These are phyloP conservation scores for Pestalotiopsis sp. DNA, from an alignment of 2,329 filamentous ascomycete species.

Conservation along the genomic window DNA sequence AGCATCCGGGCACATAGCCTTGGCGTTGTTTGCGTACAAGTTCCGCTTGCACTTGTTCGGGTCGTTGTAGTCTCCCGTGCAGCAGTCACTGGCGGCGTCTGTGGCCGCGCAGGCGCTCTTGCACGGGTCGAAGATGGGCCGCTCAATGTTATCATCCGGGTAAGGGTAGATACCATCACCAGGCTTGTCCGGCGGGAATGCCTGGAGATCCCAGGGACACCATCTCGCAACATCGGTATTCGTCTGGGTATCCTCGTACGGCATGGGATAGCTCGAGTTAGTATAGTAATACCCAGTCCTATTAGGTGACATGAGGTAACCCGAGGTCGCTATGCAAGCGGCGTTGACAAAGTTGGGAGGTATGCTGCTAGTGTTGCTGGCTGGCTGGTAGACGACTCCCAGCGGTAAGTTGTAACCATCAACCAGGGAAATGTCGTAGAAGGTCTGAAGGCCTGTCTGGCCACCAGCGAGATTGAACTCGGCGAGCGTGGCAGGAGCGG, in stretches of 20 bases:
- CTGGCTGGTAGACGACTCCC: conserved; percentile 62
- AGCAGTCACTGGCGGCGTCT: conserved; percentile 71
- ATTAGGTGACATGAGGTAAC: conserved; percentile 59
- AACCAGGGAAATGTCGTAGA: conserved; percentile 84
- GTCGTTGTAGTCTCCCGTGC: conserved; percentile 68
- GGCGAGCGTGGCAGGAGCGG: conserved; percentile 74
- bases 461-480: conserved; percentile 79
- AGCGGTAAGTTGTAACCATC: conserved; percentile 83
- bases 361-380: conserved; percentile 66
- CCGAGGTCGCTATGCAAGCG: conserved; percentile 73
- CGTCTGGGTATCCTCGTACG: conserved; percentile 64
- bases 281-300: conserved; percentile 60
- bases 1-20: conserved; percentile 79
- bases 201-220: conserved; percentile 82
- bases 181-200: conserved; percentile 68
- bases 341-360: conserved; percentile 78
- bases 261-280: conserved; percentile 67
- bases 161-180: conserved; percentile 80
- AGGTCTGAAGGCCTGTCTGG: conserved; percentile 62
- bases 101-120: conserved; percentile 75
- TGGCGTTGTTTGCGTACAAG: conserved; percentile 70
- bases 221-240: conserved; percentile 63
- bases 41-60: conserved; percentile 66
- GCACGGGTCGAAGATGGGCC: conserved; percentile 77
- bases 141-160: conserved; percentile 72